Percentiles rank a stretch among this genome's conserved stretches.
Evolutionary conservation across 2,329 filamentous ascomycete species (phyloP).

Genomic region (Colletotrichum orchidophilum): DNA sequence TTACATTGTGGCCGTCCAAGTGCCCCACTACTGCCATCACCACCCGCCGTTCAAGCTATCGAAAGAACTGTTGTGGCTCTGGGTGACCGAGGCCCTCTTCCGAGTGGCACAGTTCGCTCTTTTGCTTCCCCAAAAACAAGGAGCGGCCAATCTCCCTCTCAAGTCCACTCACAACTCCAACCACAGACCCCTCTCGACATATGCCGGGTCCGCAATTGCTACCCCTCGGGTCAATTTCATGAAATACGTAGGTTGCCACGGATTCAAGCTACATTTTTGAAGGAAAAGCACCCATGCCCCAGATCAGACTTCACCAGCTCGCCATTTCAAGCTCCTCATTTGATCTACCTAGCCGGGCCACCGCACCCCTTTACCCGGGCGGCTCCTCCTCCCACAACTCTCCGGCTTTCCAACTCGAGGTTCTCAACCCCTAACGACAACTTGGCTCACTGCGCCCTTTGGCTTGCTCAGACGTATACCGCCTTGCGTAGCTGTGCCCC

Average conservation of each 20-base stretch:
- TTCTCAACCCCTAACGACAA: background rate
- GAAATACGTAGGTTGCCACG: background rate
- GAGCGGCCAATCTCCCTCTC: background rate
- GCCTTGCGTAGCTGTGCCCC: background rate
- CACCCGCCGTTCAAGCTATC: conserved; percentile 2
- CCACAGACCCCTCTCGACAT: background rate
- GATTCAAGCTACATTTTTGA: background rate
- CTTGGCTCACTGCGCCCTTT: background rate
- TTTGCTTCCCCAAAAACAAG: conserved; percentile 9
- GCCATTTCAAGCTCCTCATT: background rate
- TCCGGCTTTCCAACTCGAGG: background rate
- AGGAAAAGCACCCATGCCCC: conserved; percentile 13
- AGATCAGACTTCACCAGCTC: background rate
- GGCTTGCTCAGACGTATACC: background rate
- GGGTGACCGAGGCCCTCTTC: conserved; percentile 14
- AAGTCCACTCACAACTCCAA: background rate
- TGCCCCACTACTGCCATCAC: conserved; percentile 28
- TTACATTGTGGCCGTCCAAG: conserved; percentile 2
- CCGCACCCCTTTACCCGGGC: background rate
- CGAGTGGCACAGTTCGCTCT: conserved; percentile 1
- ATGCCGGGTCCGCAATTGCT: background rate
- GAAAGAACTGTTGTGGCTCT: conserved; percentile 23
- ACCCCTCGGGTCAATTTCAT: background rate
- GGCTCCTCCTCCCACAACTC: background rate
- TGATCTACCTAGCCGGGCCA: background rate